A percentile compares a stretch with the other conserved stretches of the same genome.
phyloP scores from a whole-genome alignment of 2,329 filamentous ascomycete species.

The Botrytis medusae region DNA sequence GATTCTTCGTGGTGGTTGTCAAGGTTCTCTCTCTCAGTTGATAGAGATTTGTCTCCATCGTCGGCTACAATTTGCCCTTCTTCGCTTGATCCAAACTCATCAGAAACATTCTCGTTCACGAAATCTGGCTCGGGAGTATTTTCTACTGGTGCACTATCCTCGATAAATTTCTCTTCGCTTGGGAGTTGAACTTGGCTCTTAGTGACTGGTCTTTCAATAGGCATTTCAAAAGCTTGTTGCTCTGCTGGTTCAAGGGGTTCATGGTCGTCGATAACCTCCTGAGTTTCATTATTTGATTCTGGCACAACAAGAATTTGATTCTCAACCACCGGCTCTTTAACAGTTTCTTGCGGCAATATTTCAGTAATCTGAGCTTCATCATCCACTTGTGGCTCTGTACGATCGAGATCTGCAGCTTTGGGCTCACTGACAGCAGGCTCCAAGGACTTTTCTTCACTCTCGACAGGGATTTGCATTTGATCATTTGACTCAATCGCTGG shows the following conservation, averaged over 20 bases:
- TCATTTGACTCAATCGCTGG: neutral
- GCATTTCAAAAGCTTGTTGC: neutral
- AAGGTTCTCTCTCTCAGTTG: neutral
- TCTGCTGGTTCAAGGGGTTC: neutral
- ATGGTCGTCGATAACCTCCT: neutral
- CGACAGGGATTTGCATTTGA: neutral
- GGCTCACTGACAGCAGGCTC: neutral
- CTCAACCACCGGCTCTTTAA: neutral
- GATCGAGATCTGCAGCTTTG: neutral
- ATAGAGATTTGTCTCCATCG: neutral
- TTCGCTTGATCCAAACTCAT: too few species aligned
- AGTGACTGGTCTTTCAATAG: too few species aligned
- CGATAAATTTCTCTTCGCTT: accelerated
- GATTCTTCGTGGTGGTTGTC: neutral
- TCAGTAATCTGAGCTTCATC: neutral
- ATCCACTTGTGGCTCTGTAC: neutral
- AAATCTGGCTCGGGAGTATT: neutral
- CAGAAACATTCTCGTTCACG: neutral
- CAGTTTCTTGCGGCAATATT: neutral
- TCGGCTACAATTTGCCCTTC: neutral
- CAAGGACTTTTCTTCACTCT: neutral
- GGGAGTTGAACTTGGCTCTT: accelerated
- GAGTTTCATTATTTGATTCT: neutral
- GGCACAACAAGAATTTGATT: neutral
- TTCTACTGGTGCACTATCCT: too few species aligned